A percentile compares a stretch with the other conserved stretches of the same genome.
Conservation (phyloP, 768 basidiomycete species). For the Kwoniella shandongensis region DNA sequence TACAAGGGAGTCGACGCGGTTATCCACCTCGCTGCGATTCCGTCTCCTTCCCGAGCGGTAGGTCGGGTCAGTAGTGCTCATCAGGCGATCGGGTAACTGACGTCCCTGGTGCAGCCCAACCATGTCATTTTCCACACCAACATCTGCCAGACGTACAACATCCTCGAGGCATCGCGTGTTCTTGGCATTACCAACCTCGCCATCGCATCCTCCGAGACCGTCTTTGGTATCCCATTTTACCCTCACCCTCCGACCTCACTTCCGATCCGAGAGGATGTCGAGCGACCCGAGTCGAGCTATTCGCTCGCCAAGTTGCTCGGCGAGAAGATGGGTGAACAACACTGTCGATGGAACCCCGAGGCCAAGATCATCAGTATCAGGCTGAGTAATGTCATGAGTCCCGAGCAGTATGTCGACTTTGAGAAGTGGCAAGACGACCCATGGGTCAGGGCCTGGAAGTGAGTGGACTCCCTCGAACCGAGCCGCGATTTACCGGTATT, state of each 20-base stretch:
- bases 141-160: conserved; percentile 50
- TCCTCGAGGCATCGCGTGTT: conserved; percentile 47
- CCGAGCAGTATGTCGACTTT: conserved; percentile 47
- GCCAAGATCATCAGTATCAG: conserved; percentile 49
- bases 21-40: conserved; percentile 49
- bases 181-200: conserved; percentile 45
- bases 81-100: too few species aligned
- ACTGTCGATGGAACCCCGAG: conserved; percentile 38
- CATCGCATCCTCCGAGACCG: conserved; percentile 48
- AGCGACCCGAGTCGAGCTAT: conserved; percentile 41
- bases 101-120: too few species aligned
- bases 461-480: conserved; percentile 19
- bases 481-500: too few species aligned
- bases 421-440: conserved; percentile 47
- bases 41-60: conserved; percentile 37
- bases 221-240: conserved; percentile 48
- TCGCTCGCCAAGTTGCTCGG: conserved; percentile 49
- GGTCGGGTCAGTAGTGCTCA: conserved; percentile 4
- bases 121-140: conserved; percentile 49
- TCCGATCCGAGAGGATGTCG: conserved; percentile 40
- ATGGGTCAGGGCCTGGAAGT: conserved; percentile 44
- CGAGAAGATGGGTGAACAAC: conserved; percentile 47
- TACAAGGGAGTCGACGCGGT: conserved; percentile 44
- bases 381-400: conserved; percentile 48
- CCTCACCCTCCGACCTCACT: conserved; percentile 31